A percentile compares a stretch with the other conserved stretches of the same genome.
Evolutionary conservation across 2,329 filamentous ascomycete genomes (phyloP).

Genomic region (Scortechinia acanthostroma): DNA sequence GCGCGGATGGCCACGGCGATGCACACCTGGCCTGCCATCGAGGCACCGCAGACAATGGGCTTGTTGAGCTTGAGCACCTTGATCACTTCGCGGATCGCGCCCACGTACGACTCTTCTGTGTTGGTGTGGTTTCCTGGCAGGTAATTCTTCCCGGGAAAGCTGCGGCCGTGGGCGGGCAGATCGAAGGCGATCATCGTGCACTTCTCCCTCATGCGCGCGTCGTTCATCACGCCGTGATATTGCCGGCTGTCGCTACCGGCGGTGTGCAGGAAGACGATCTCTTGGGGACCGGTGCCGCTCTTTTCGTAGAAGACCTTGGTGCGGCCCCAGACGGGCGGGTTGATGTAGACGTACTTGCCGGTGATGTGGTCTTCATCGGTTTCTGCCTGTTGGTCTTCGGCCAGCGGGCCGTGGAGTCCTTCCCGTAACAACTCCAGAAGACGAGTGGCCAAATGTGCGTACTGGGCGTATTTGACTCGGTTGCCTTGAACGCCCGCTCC

Average conservation of each 20-base stretch:
- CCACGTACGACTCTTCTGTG: constrained; percentile 34
- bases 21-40: constrained; percentile 40
- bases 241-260: constrained; percentile 36
- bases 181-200: constrained; percentile 40
- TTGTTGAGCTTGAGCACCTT: constrained; percentile 30
- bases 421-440: constrained; percentile 35
- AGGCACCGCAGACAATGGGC: constrained; percentile 37
- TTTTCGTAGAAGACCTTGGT: constrained; percentile 40
- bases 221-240: constrained; percentile 42
- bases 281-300: constrained; percentile 32
- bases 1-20: constrained; percentile 34
- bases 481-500: not conserved
- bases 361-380: constrained; percentile 30
- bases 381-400: constrained; percentile 25
- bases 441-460: too few relatives aligned
- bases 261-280: constrained; percentile 33
- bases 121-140: constrained; percentile 34
- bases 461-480: not conserved
- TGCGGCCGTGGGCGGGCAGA: constrained; percentile 36
- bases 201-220: constrained; percentile 31
- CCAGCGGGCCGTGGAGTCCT: constrained; percentile 31
- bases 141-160: constrained; percentile 31
- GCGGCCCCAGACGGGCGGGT: constrained; percentile 33
- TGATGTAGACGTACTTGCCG: constrained; percentile 35
- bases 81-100: constrained; percentile 32